Base-by-base conservation (phyloP, 495 filamentous ascomycete genomes). In the Penicillium diatomitis region DNA sequence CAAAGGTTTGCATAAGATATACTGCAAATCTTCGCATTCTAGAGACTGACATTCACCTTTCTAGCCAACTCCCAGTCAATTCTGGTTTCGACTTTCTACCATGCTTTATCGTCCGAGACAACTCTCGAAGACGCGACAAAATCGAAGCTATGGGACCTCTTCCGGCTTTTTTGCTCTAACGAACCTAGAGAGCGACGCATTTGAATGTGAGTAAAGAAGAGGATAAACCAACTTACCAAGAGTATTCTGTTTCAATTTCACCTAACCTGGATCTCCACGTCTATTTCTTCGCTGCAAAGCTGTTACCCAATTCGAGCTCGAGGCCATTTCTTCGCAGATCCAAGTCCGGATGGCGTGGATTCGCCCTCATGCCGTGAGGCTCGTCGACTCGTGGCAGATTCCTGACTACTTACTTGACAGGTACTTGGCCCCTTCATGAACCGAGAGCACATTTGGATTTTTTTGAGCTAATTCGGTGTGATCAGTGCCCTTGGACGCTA, bases 321-420 rank as follows among this genome's bases (percentile, higher is more conserved):
- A 71, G 38, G 27, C 32, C 12, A 52, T 76, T 2, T 62, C 67
- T 0, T 46, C 56, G n/a, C 55, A 53, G 2, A 57, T 77, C 9
- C 63, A 70, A 37, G 57, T 67, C 5, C 46, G 73, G 5, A 74
- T 74, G 73, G 42, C 59, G 0, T 52, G 63, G 29, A 60, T 74
- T 5, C 54, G 72, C 41, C 72, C 72, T 7, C 72, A 77, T 53
- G 72, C 71, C 2, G 72, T 77, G 12, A 64, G 60, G 27, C 48
- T 75, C 12, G 71, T 77, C 6, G 71, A 75, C 45, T 60, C 65
- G 2, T 77, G 72, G 72, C 62, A 59, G 46, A 68, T 77, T 44
- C 73, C 73, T 4, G 73, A 75, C 49, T 77, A 65, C 44, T 43
- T 75, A 8, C 61, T 75, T 0, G 71, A 74, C 38, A 74, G 69